phyloP scores from a whole-genome alignment of 208 protist genomes.

The Crithidia acanthocephali region DNA sequence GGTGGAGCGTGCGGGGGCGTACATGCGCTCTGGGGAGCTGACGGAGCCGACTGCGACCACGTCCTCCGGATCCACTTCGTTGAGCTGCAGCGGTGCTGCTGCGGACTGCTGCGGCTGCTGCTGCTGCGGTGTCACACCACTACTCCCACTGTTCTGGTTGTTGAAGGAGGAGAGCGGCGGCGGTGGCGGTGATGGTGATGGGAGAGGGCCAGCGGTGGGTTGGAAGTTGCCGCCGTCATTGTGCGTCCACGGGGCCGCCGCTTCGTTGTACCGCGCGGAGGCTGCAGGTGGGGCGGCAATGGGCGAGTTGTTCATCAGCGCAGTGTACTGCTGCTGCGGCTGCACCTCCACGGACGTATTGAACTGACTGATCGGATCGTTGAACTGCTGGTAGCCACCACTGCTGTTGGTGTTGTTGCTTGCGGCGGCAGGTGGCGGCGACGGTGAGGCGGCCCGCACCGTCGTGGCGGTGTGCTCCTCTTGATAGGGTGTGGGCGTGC shows the following conservation, averaged over 20 bases:
- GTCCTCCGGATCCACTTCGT: not conserved
- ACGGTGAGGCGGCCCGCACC: not conserved
- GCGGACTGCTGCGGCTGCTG: not conserved
- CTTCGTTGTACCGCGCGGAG: not conserved
- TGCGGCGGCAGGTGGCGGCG: not conserved
- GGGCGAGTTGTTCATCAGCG: not conserved
- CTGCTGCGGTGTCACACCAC: not conserved
- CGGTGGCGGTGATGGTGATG: not conserved
- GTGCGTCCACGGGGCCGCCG: not conserved
- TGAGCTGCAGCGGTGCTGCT: not conserved
- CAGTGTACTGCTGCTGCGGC: too few species aligned
- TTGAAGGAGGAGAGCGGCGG: not conserved
- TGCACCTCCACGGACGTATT: too few species aligned
- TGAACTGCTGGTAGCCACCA: too few species aligned
- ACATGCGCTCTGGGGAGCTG: slow-evolving; percentile 30
- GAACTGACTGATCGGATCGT: too few species aligned
- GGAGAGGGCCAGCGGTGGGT: too few species aligned
- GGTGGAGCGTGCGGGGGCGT: slow-evolving; percentile 15
- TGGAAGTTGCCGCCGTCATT: not conserved
- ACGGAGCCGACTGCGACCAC: not conserved
- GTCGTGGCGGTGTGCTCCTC: slow-evolving; percentile 5
- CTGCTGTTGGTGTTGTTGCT: not conserved
- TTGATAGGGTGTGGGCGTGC: not conserved
- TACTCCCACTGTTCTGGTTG: too few species aligned
- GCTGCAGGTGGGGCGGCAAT: not conserved